phyloP scores from a whole-genome alignment of 768 basidiomycete species.

The Suillus clintonianus region DNA sequence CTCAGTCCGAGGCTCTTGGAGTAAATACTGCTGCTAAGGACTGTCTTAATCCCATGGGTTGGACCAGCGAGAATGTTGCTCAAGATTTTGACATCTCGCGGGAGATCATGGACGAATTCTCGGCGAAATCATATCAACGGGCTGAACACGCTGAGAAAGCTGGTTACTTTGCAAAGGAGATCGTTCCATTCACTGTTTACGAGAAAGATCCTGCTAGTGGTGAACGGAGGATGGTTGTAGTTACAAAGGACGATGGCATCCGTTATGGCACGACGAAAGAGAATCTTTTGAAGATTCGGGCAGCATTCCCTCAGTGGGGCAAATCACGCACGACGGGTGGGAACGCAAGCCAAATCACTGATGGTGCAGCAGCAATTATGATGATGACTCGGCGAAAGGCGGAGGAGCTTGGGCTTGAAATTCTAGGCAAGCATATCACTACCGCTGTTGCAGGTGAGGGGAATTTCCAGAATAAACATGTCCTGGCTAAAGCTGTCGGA shows the following conservation, averaged over 20 bases:
- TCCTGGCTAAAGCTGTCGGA: neutral
- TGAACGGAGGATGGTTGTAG: slow-evolving; percentile 49
- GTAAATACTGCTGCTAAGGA: slow-evolving; percentile 57
- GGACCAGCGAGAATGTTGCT: slow-evolving; percentile 89
- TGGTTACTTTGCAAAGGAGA: slow-evolving; percentile 68
- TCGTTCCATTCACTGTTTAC: slow-evolving; percentile 73
- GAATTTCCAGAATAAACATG: neutral
- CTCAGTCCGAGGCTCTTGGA: slow-evolving; percentile 63
- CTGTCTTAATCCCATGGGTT: slow-evolving; percentile 77
- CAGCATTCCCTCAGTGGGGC: slow-evolving; percentile 86
- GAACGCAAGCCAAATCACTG: slow-evolving; percentile 84
- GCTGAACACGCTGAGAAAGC: slow-evolving; percentile 73
- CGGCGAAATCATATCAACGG: slow-evolving; percentile 74
- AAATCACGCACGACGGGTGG: slow-evolving; percentile 75
- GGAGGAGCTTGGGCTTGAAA: slow-evolving; percentile 66
- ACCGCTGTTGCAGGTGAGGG: slow-evolving; percentile 64
- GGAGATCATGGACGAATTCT: slow-evolving; percentile 74
- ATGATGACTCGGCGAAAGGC: slow-evolving; percentile 83
- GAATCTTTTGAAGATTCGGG: slow-evolving; percentile 58
- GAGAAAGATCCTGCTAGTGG: slow-evolving; percentile 59
- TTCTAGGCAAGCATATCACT: slow-evolving; percentile 80
- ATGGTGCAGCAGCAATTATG: slow-evolving; percentile 80
- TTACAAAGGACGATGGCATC: slow-evolving; percentile 78
- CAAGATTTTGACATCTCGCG: slow-evolving; percentile 69
- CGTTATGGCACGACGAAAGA: slow-evolving; percentile 73